phyloP scores from a whole-genome alignment of 2,329 filamentous ascomycete genomes.

The Calonectria naviculata region DNA sequence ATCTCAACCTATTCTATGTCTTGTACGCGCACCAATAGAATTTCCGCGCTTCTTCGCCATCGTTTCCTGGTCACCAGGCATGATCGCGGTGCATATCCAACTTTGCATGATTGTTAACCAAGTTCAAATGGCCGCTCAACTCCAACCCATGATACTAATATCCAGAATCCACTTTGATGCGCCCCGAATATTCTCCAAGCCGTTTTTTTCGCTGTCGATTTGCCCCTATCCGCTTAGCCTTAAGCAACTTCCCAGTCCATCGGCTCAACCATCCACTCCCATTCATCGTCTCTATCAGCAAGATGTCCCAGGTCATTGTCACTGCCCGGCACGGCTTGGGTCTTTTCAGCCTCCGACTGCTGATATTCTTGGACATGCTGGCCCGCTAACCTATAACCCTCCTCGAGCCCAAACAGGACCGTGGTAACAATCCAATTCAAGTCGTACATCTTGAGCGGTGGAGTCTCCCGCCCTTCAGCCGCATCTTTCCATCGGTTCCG shows the following conservation, averaged over 20 bases:
- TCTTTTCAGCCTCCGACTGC: constrained; percentile 49
- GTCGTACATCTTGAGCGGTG: constrained; percentile 68
- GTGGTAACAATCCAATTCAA: constrained; percentile 68
- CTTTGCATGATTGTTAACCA: background rate
- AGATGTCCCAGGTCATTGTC: constrained; percentile 5
- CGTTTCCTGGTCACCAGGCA: background rate
- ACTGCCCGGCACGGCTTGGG: background rate
- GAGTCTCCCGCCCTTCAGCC: constrained; percentile 56
- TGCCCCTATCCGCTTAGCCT: background rate
- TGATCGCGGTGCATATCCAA: no score
- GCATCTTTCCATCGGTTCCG: constrained; percentile 80
- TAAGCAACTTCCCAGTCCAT: constrained; percentile 51
- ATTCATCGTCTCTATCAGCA: constrained; percentile 40
- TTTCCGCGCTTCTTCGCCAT: background rate
- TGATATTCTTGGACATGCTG: constrained; percentile 54
- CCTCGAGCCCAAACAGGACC: constrained; percentile 69
- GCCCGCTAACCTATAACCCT: constrained; percentile 64
- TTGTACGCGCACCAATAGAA: background rate
- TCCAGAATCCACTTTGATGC: background rate
- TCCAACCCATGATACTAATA: background rate
- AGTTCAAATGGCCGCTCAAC: background rate
- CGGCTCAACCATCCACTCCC: constrained; percentile 54
- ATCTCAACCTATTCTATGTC: background rate
- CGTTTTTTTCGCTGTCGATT: background rate
- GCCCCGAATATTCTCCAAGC: background rate